A percentile compares a stretch with the other conserved stretches of the same genome.
These are phyloP conservation scores for Fusarium subtropicale DNA, from an alignment of 2,329 filamentous ascomycete genomes.

Conservation along the genomic window DNA sequence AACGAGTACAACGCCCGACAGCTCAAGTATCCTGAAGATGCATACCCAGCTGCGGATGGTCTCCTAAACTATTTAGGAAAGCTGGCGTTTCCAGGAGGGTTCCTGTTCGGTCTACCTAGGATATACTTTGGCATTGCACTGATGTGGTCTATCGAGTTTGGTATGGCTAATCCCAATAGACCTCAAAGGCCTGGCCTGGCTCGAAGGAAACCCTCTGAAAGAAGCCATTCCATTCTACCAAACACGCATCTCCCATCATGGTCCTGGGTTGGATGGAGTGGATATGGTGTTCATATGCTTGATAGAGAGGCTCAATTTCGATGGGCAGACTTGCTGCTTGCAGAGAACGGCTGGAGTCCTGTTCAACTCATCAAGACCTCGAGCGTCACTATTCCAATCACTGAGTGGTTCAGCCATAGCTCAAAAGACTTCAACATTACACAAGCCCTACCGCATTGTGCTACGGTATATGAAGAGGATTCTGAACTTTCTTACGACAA, in stretches of 20 bases:
- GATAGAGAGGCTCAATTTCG: not conserved
- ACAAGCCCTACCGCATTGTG: not conserved
- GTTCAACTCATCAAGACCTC: not conserved
- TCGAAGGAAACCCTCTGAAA: not conserved
- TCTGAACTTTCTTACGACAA: not conserved
- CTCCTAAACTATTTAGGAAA: not conserved
- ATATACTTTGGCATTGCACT: not conserved
- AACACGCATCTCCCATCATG: not conserved
- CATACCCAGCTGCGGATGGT: not conserved
- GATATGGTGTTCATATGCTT: not conserved
- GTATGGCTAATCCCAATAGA: not conserved
- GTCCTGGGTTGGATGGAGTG: slow-evolving; percentile 1
- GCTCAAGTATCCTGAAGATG: slow-evolving; percentile 1
- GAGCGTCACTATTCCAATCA: not conserved
- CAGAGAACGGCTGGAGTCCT: no score
- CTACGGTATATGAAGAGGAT: not conserved
- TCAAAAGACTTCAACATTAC: not conserved
- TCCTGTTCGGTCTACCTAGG: not conserved
- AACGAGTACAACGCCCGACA: slow-evolving; percentile 1
- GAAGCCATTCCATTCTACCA: not conserved
- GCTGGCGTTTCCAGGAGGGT: not conserved
- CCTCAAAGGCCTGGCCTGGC: not conserved
- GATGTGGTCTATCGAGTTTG: not conserved
- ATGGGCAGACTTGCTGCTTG: not conserved
- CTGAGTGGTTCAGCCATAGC: not conserved